Evolutionary conservation across 805 yeast species (phyloP).

Genomic region (Candida anglica): DNA sequence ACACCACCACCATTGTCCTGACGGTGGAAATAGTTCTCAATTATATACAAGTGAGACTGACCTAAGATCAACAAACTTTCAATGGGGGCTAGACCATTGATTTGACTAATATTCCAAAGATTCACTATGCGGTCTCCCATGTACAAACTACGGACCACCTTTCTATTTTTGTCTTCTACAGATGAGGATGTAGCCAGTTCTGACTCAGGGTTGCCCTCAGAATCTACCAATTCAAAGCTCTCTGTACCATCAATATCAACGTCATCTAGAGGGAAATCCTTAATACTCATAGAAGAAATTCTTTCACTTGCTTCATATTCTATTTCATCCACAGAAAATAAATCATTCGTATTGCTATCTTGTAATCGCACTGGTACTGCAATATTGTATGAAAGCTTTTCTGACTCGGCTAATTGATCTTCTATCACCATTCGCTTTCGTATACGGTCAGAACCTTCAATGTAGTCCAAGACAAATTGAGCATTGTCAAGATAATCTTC

Average conservation of each 20-base stretch:
- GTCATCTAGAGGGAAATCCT: background rate
- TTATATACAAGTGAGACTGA: slow-evolving; percentile 56
- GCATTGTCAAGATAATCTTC: slow-evolving; percentile 11
- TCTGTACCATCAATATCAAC: too few species aligned
- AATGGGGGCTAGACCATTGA: slow-evolving; percentile 70
- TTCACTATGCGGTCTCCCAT: slow-evolving; percentile 69
- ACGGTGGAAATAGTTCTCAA: slow-evolving; percentile 64
- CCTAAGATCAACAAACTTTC: slow-evolving; percentile 78
- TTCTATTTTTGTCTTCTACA: slow-evolving; percentile 71
- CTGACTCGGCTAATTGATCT: slow-evolving; percentile 43
- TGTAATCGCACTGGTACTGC: slow-evolving; percentile 36
- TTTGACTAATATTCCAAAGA: slow-evolving; percentile 71
- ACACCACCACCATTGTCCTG: slow-evolving; percentile 48
- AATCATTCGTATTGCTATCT: too few species aligned
- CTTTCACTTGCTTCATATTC: background rate
- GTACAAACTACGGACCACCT: slow-evolving; percentile 63
- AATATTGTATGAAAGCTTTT: slow-evolving; percentile 37
- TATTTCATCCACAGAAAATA: slow-evolving; percentile 9
- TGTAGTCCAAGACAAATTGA: slow-evolving; percentile 55
- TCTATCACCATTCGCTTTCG: slow-evolving; percentile 57
- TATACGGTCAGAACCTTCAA: slow-evolving; percentile 69
- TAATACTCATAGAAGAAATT: background rate
- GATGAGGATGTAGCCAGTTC: background rate
- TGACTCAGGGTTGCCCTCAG: background rate
- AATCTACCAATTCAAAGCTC: background rate